Percentiles rank a stretch among this genome's conserved stretches.
Evolutionary conservation across 2,329 filamentous ascomycete species (phyloP).

Genomic region (Aspergillus pseudoterreus): DNA sequence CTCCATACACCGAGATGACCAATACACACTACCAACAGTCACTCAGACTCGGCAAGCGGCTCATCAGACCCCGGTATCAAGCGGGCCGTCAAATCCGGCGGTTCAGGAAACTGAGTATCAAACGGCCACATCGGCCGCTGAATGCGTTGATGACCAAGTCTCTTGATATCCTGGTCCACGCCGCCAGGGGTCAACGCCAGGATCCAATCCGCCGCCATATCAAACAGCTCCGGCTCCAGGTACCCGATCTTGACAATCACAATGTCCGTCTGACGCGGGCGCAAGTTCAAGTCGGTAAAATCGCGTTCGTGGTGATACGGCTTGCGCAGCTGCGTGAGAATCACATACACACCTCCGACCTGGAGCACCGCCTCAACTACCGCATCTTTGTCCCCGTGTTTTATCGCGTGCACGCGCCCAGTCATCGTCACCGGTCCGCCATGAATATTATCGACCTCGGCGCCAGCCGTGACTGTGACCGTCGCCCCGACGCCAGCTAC

Average conservation of each 20-base stretch:
- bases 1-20: too few relatives aligned
- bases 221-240: constrained; percentile 52
- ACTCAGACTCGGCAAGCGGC: background rate
- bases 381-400: constrained; percentile 49
- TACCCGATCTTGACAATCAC: constrained; percentile 57
- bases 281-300: constrained; percentile 48
- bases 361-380: constrained; percentile 49
- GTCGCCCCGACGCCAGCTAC: constrained; percentile 45
- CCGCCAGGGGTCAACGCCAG: constrained; percentile 52
- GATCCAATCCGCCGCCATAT: constrained; percentile 55
- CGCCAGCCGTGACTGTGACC: constrained; percentile 51
- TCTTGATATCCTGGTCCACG: constrained; percentile 51
- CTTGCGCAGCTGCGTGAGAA: constrained; percentile 51
- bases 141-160: constrained; percentile 49
- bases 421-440: constrained; percentile 50
- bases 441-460: constrained; percentile 48
- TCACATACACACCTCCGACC: constrained; percentile 50
- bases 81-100: constrained; percentile 34
- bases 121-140: constrained; percentile 50
- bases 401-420: constrained; percentile 49
- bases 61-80: constrained; percentile 34
- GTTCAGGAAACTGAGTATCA: constrained; percentile 31
- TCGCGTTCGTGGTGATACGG: constrained; percentile 53
- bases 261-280: constrained; percentile 46
- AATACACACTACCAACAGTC: background rate